These are phyloP conservation scores for Cynanchum wilfordii DNA, from an alignment of 257 asterid genomes.

Conservation along the genomic window DNA sequence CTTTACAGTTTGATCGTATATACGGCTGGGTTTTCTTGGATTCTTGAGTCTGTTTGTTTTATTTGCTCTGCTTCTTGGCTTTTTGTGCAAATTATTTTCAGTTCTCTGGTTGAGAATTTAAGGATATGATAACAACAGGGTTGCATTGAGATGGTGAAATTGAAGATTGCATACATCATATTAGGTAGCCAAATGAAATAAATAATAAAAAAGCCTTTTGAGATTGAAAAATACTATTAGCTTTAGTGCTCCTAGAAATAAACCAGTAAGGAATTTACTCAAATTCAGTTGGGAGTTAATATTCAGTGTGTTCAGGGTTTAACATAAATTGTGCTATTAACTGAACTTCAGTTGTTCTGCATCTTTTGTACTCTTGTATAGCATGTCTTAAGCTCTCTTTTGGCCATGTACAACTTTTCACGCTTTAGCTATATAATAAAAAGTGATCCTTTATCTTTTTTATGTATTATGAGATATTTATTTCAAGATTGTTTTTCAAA, in stretches of 20 bases:
- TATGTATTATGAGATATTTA: neutral
- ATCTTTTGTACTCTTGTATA: neutral
- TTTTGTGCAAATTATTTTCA: neutral
- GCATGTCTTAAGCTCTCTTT: neutral
- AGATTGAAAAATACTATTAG: slow-evolving; percentile 6
- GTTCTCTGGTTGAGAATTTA: neutral
- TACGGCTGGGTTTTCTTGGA: neutral
- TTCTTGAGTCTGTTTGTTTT: neutral
- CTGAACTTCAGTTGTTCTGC: neutral
- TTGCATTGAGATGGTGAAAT: neutral
- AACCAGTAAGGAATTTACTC: neutral
- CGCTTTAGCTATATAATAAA: neutral
- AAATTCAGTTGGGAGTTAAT: neutral
- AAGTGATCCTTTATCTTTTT: too few species aligned
- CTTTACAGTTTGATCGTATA: too few species aligned
- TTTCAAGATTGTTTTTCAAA: neutral
- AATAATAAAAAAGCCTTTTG: neutral
- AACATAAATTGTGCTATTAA: neutral
- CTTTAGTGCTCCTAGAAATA: neutral
- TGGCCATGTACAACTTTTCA: neutral
- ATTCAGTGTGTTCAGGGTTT: neutral
- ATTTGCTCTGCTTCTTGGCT: neutral
- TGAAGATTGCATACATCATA: neutral
- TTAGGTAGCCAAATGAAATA: neutral
- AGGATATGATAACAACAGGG: neutral